Percentiles rank a stretch among this genome's conserved stretches.
phyloP scores from a whole-genome alignment of 2,329 filamentous ascomycete genomes.

The Botrytis fabae region DNA sequence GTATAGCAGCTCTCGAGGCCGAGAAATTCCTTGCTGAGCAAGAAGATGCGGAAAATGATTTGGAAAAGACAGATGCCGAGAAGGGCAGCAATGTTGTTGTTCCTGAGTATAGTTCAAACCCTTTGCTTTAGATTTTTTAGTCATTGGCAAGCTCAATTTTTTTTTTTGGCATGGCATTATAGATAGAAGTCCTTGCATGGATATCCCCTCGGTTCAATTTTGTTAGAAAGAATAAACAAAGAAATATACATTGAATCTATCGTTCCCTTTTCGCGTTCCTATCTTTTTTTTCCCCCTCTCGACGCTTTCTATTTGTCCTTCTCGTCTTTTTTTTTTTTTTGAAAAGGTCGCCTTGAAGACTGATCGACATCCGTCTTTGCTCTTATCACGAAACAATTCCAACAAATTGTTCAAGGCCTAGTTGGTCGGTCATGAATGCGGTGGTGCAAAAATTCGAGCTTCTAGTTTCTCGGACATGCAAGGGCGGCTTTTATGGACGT shows the following conservation, averaged over 20 bases:
- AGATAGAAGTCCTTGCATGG: constrained; percentile 2
- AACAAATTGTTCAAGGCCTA: neutral
- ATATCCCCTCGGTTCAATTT: neutral
- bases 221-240: neutral
- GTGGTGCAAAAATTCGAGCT: neutral
- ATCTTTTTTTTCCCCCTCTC: neutral
- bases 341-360: neutral
- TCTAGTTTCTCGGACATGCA: neutral
- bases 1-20: constrained; percentile 91
- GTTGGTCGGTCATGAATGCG: neutral
- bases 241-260: neutral
- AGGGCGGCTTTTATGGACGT: neutral
- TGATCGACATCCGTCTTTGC: neutral
- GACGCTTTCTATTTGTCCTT: neutral
- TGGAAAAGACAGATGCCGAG: constrained; percentile 45
- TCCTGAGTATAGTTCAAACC: constrained; percentile 64
- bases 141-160: neutral
- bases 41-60: constrained; percentile 35
- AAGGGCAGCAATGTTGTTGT: constrained; percentile 54
- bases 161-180: constrained; percentile 1
- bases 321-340: neutral
- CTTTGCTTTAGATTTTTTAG: constrained; percentile 51
- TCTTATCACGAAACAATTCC: neutral
- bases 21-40: constrained; percentile 86
- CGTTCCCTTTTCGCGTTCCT: neutral